phyloP scores from a whole-genome alignment of 352 stramenopile genomes.

The Phytophthora quininea region DNA sequence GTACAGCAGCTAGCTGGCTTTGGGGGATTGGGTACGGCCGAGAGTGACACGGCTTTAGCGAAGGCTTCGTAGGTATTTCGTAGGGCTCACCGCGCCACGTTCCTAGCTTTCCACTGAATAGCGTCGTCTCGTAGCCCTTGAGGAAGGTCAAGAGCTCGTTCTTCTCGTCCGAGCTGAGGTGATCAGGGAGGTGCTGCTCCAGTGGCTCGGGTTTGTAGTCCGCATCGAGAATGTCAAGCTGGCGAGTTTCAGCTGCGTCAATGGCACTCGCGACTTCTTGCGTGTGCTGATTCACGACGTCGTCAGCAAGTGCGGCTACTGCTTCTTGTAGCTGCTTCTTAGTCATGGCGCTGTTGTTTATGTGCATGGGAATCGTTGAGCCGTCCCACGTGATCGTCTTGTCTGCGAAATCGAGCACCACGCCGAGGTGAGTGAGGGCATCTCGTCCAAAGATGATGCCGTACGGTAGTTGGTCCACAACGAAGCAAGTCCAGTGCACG shows the following conservation, averaged over 20 bases:
- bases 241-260: slow-evolving; percentile 3
- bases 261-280: not conserved
- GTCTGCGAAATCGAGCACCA: slow-evolving; percentile 14
- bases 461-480: slow-evolving; percentile 9
- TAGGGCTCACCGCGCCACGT: slow-evolving; percentile 7
- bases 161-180: slow-evolving; percentile 2
- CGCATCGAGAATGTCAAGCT: slow-evolving; percentile 18
- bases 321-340: too few relatives aligned
- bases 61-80: not conserved
- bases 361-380: not conserved
- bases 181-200: slow-evolving; percentile 4
- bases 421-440: slow-evolving; percentile 1
- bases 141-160: not conserved
- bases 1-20: not conserved
- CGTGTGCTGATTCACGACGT: slow-evolving; percentile 1
- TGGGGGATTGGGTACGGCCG: slow-evolving; percentile 9
- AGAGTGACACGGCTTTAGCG: not conserved
- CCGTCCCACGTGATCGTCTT: slow-evolving; percentile 11
- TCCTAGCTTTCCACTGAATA: slow-evolving; percentile 10
- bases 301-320: too few relatives aligned
- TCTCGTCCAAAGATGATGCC: slow-evolving; percentile 14
- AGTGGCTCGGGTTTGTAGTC: slow-evolving; percentile 12
- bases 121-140: not conserved
- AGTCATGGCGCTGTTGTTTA: not conserved
- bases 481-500: slow-evolving; percentile 1